Conservation (phyloP, 306 rosid genomes). For the Boehmeria nivea region DNA sequence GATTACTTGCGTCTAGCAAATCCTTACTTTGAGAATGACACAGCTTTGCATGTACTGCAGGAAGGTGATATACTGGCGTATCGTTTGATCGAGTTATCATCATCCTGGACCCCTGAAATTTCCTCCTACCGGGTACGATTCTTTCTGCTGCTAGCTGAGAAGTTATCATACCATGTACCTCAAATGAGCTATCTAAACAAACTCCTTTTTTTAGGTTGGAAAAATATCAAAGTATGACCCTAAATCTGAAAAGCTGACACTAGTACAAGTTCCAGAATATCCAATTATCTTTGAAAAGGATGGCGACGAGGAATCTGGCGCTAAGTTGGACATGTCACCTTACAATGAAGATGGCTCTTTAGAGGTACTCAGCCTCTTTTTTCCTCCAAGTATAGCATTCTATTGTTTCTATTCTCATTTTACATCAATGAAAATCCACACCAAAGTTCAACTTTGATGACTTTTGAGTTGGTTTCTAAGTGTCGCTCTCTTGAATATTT, state of each 20-base stretch:
- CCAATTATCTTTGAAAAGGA: conserved; percentile 57
- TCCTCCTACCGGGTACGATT: conserved; percentile 73
- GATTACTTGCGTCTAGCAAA: background rate
- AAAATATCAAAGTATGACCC: conserved; percentile 48
- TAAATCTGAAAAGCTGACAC: conserved; percentile 44
- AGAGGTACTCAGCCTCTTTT: conserved; percentile 42
- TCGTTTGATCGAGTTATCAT: conserved; percentile 76
- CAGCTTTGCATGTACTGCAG: conserved; percentile 37
- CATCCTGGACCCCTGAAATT: conserved; percentile 87
- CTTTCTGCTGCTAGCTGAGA: conserved; percentile 16
- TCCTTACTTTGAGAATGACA: conserved; percentile 1
- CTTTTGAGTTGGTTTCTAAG: background rate
- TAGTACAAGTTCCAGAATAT: conserved; percentile 60
- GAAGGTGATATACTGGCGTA: conserved; percentile 73
- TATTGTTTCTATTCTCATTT: background rate
- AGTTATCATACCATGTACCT: conserved; percentile 2
- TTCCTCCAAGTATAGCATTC: background rate
- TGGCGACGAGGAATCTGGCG: conserved; percentile 42
- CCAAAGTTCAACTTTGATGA: too few relatives aligned
- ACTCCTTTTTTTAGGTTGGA: conserved; percentile 61
- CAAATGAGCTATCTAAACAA: conserved; percentile 6
- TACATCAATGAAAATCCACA: too few relatives aligned
- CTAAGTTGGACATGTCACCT: conserved; percentile 40
- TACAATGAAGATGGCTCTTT: conserved; percentile 84
- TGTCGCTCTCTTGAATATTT: too few relatives aligned